Conservation (phyloP, 768 basidiomycete species). For the Pleurotus platypus region DNA sequence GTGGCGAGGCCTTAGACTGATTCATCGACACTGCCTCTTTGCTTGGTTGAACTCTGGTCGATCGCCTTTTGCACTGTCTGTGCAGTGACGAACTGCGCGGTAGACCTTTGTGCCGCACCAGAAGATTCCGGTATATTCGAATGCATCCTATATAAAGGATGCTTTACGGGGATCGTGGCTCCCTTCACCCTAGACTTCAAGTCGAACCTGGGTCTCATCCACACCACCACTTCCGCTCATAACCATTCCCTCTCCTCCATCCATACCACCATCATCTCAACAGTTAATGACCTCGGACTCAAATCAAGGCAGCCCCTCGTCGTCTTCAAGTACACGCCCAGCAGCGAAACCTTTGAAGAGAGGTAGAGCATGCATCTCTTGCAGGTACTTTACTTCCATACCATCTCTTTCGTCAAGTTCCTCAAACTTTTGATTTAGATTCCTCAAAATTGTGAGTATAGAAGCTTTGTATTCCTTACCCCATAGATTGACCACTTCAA, state of each 20-base stretch:
- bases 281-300: constrained; percentile 5
- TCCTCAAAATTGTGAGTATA: constrained; percentile 45
- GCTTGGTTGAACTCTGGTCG: too few relatives aligned
- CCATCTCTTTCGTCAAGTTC: constrained; percentile 1
- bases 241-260: not conserved
- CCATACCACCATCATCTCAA: not conserved
- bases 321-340: constrained; percentile 3
- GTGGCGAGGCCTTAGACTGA: too few relatives aligned
- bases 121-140: constrained; percentile 2
- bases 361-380: constrained; percentile 53
- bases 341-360: constrained; percentile 43
- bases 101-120: constrained; percentile 4
- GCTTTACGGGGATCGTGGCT: not conserved
- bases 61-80: too few relatives aligned
- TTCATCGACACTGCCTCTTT: too few relatives aligned
- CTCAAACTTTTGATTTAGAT: constrained; percentile 24
- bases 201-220: not conserved
- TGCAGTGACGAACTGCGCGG: not conserved
- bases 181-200: constrained; percentile 1
- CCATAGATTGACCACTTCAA: not conserved
- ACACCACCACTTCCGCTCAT: not conserved
- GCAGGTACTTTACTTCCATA: constrained; percentile 30
- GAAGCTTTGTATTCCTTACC: not conserved
- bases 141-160: constrained; percentile 4
- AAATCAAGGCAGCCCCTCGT: constrained; percentile 4